Conservation (phyloP, 495 filamentous ascomycete species). For the Talaromyces proteolyticus region DNA sequence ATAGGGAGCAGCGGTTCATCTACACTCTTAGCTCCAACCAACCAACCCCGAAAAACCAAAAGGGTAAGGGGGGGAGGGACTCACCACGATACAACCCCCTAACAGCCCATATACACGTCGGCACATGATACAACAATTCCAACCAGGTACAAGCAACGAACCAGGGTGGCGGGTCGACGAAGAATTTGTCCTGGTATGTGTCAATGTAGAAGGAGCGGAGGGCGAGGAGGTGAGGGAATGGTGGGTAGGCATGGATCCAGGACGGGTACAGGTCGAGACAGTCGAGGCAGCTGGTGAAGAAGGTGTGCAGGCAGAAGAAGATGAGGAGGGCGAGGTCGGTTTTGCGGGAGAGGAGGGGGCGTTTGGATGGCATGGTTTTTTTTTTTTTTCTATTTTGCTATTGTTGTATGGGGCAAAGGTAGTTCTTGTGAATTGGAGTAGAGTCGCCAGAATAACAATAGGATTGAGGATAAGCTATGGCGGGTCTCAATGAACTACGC, state of each 20-base stretch:
- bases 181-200: constrained; percentile 73
- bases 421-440: too few species aligned
- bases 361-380: neutral
- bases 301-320: constrained; percentile 2
- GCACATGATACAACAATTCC: constrained; percentile 64
- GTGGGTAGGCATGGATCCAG: neutral
- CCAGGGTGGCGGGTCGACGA: constrained; percentile 60
- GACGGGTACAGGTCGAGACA: constrained; percentile 4
- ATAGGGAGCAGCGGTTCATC: constrained; percentile 57
- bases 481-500: too few species aligned
- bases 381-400: neutral
- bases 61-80: constrained; percentile 7
- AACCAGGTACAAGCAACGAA: constrained; percentile 63
- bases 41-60: neutral
- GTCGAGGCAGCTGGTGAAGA: neutral
- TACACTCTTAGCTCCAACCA: constrained; percentile 13
- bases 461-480: too few species aligned
- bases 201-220: constrained; percentile 58
- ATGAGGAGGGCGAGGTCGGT: constrained; percentile 3
- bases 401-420: neutral
- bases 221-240: neutral
- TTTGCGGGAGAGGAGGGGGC: neutral
- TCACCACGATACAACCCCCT: constrained; percentile 45
- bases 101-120: constrained; percentile 61
- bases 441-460: too few species aligned